These are phyloP conservation scores for Colletotrichum camelliae DNA, from an alignment of 2,329 filamentous ascomycete species.

Conservation along the genomic window DNA sequence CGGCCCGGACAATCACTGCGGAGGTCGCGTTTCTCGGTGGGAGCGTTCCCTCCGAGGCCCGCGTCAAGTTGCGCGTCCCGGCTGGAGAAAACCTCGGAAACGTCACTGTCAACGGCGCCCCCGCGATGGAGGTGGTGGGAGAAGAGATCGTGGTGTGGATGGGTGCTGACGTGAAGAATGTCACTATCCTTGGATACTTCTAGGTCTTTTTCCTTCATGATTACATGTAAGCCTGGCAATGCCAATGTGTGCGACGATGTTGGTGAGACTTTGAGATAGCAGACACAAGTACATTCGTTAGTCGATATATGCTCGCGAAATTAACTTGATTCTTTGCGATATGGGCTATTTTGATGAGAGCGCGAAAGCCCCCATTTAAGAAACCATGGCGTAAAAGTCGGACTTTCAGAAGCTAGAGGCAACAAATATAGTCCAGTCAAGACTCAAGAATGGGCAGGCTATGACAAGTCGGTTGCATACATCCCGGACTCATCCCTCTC, in stretches of 20 bases:
- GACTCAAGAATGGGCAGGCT: no score
- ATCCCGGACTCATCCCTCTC: no score
- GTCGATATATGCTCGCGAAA: no score
- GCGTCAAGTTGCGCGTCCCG: background rate
- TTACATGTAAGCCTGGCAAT: background rate
- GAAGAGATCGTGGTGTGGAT: background rate
- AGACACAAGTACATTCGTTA: background rate
- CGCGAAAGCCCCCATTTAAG: background rate
- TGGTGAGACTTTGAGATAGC: background rate
- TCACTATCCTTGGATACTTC: background rate
- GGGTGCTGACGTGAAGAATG: background rate
- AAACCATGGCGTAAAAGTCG: background rate
- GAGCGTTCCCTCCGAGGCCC: accelerated
- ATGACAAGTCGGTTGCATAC: no score
- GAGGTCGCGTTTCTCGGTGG: background rate
- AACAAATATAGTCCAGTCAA: accelerated
- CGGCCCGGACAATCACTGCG: background rate
- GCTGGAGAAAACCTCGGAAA: background rate
- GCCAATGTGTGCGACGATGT: background rate
- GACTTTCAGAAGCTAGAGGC: no score
- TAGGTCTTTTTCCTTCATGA: background rate
- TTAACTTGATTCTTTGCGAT: no score
- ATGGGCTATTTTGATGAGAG: no score
- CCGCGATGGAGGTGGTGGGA: background rate
- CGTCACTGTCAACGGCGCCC: background rate